Evolutionary conservation across 768 basidiomycete genomes (phyloP).

Genomic region (Clathrus columnatus): DNA sequence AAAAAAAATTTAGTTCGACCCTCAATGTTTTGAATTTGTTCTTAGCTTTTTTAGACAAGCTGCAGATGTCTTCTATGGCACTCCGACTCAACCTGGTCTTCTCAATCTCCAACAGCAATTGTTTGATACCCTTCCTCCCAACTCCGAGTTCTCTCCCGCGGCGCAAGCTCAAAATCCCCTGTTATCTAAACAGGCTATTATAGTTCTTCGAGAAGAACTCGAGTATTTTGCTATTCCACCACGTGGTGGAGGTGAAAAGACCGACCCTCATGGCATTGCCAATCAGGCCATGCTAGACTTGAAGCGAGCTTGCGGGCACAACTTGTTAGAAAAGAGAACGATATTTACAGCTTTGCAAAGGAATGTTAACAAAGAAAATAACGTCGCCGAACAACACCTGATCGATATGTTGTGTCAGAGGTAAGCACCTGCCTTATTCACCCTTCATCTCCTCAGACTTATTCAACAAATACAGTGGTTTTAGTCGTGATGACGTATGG

Average conservation of each 20-base stretch:
- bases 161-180: constrained; percentile 81
- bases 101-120: constrained; percentile 74
- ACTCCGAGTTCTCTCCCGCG: constrained; percentile 46
- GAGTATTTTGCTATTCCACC: constrained; percentile 98
- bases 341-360: constrained; percentile 97
- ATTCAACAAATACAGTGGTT: constrained; percentile 52
- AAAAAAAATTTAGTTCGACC: constrained; percentile 68
- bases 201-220: constrained; percentile 94
- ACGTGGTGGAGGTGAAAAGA: constrained; percentile 47
- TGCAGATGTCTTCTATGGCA: constrained; percentile 89
- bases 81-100: constrained; percentile 59
- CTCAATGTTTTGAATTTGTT: constrained; percentile 91
- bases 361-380: constrained; percentile 99
- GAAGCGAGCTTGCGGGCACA: constrained; percentile 80
- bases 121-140: constrained; percentile 44
- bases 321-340: constrained; percentile 79
- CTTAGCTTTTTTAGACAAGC: constrained; percentile 86
- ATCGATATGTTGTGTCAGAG: constrained; percentile 99
- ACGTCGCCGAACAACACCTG: constrained; percentile 96
- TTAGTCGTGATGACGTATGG: constrained; percentile 97
- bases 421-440: constrained; percentile 34
- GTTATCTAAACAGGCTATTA: constrained; percentile 93
- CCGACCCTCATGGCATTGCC: constrained; percentile 73
- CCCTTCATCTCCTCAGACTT: not conserved
- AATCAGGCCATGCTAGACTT: constrained; percentile 70